These are phyloP conservation scores for Sutorius australiensis DNA, from an alignment of 768 basidiomycete genomes.

Conservation along the genomic window DNA sequence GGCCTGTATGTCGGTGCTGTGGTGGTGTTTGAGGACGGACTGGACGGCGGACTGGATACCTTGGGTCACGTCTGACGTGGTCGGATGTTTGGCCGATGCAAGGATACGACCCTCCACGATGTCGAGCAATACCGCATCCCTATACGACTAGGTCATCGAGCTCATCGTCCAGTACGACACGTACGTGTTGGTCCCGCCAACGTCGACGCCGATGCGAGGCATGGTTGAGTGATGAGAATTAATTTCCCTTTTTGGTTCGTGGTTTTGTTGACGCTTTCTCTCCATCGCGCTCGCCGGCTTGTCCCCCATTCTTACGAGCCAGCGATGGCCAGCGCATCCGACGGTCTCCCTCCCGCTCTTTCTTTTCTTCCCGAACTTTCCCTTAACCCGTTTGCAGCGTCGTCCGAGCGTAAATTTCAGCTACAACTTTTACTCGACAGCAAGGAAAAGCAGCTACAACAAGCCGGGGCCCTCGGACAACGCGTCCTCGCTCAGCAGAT, in stretches of 20 bases:
- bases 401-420: constrained; percentile 59
- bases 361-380: constrained; percentile 43
- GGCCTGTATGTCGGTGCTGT: constrained; percentile 40
- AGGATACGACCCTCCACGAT: constrained; percentile 18
- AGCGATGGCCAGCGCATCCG: constrained; percentile 41
- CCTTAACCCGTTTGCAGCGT: constrained; percentile 40
- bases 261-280: too few species aligned
- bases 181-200: constrained; percentile 35
- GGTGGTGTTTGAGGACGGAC: constrained; percentile 39
- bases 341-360: constrained; percentile 31
- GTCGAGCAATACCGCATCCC: constrained; percentile 32
- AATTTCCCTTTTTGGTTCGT: too few species aligned
- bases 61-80: constrained; percentile 53
- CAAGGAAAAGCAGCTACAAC: constrained; percentile 90
- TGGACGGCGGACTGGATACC: constrained; percentile 55
- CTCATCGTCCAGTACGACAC: neutral
- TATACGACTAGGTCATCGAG: constrained; percentile 4
- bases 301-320: neutral
- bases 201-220: constrained; percentile 32
- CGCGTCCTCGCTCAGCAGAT: constrained; percentile 91
- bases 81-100: constrained; percentile 44
- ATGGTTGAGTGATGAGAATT: too few species aligned
- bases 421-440: constrained; percentile 72
- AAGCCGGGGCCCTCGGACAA: constrained; percentile 90
- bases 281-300: too few species aligned